A percentile compares a stretch with the other conserved stretches of the same genome.
Conservation (phyloP, 495 filamentous ascomycete species). For the Penicillium waksmanii region DNA sequence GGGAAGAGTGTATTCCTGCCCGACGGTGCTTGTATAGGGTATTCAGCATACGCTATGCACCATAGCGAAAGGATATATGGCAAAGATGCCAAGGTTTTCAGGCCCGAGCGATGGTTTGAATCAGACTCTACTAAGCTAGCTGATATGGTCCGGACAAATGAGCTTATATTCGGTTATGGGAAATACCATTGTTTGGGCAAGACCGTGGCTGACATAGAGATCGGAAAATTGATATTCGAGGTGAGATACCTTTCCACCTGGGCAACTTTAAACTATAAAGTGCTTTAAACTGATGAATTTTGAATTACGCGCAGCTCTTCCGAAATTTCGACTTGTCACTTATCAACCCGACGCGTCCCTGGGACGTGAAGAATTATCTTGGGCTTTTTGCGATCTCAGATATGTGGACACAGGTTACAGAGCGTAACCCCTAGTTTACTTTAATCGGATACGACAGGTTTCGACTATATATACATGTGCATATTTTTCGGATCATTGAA, state of each 20-base stretch:
- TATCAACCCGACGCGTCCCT: conserved; percentile 51
- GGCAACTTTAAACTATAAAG: neutral
- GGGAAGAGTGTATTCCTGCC: conserved; percentile 49
- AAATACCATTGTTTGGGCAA: conserved; percentile 42
- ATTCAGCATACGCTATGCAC: conserved; percentile 54
- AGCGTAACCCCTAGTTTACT: neutral
- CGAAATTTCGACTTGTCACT: conserved; percentile 58
- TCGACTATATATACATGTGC: no score
- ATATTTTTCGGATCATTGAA: no score
- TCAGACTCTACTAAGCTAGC: conserved; percentile 44
- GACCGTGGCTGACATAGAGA: conserved; percentile 42
- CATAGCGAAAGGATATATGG: conserved; percentile 59
- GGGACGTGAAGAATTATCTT: conserved; percentile 28
- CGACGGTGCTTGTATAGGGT: conserved; percentile 53
- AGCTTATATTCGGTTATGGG: conserved; percentile 44
- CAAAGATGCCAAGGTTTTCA: conserved; percentile 60
- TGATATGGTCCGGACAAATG: conserved; percentile 55
- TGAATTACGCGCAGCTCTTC: conserved; percentile 47
- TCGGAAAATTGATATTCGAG: conserved; percentile 61
- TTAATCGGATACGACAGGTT: no score
- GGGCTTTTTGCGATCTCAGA: conserved; percentile 32
- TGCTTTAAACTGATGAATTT: neutral
- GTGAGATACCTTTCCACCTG: conserved; percentile 30
- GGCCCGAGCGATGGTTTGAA: conserved; percentile 71
- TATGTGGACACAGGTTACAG: conserved; percentile 32